Conservation (phyloP, 371 early-diverging fungal genomes). For the Dichotomocladium elegans region DNA sequence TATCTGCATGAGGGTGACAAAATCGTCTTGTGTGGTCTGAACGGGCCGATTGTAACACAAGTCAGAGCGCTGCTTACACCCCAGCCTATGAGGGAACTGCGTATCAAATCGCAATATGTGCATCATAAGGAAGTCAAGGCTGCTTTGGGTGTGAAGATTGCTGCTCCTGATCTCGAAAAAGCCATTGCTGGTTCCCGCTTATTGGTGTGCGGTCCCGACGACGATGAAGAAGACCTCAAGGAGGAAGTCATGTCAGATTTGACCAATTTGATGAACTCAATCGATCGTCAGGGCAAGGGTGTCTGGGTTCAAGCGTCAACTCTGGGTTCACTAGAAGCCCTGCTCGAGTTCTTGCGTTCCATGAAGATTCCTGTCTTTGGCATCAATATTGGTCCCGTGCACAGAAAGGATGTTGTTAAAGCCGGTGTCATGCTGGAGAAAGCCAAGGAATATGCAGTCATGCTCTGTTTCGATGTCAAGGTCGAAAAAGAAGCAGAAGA, state of each 20-base stretch:
- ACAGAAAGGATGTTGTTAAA: conserved; percentile 97
- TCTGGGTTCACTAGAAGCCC: conserved; percentile 98
- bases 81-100: conserved; percentile 97
- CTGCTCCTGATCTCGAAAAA: conserved; percentile 95
- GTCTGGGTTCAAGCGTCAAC: conserved; percentile 99
- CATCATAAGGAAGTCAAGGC: conserved; percentile 98
- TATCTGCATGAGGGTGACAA: conserved; percentile 96
- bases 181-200: conserved; percentile 99
- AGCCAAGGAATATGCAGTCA: conserved; percentile 86
- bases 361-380: conserved; percentile 97
- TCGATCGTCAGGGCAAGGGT: conserved; percentile 91
- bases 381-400: conserved; percentile 98
- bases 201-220: conserved; percentile 91
- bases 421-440: conserved; percentile 93
- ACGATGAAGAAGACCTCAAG: conserved; percentile 93
- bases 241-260: conserved; percentile 95
- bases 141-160: conserved; percentile 97
- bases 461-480: conserved; percentile 99
- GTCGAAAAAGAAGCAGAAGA: conserved; percentile 96
- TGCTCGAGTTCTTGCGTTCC: conserved; percentile 92
- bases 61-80: conserved; percentile 97
- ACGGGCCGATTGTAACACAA: conserved; percentile 96
- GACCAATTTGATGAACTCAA: conserved; percentile 67
- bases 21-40: conserved; percentile 95
- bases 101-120: conserved; percentile 96